A percentile compares a stretch with the other conserved stretches of the same genome.
Evolutionary conservation across 495 filamentous ascomycete species (phyloP).

Genomic region (Aspergillus incahuasiensis): DNA sequence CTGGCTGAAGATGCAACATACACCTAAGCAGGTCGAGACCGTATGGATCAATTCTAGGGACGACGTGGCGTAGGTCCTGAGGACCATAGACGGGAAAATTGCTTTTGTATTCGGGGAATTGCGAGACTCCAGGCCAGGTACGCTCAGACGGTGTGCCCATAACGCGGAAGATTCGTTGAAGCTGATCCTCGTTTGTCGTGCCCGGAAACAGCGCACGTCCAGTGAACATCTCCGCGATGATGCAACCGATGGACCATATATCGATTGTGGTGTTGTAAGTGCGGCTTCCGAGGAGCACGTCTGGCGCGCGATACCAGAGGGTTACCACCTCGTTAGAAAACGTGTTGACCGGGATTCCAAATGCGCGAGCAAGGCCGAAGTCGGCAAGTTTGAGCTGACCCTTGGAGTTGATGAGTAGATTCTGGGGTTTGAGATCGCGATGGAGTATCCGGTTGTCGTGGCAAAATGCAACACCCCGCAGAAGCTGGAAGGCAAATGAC

Average conservation of each 20-base stretch:
- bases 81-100: slow-evolving; percentile 92
- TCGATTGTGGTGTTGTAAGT: slow-evolving; percentile 97
- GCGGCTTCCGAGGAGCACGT: slow-evolving; percentile 82
- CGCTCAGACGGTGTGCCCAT: slow-evolving; percentile 93
- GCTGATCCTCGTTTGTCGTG: slow-evolving; percentile 93
- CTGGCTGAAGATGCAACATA: slow-evolving; percentile 89
- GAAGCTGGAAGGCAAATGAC: slow-evolving; percentile 92
- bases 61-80: slow-evolving; percentile 73
- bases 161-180: slow-evolving; percentile 88
- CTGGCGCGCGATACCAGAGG: slow-evolving; percentile 91
- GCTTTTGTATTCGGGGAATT: slow-evolving; percentile 89
- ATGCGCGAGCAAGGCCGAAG: slow-evolving; percentile 85
- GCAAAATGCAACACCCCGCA: slow-evolving; percentile 90
- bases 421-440: slow-evolving; percentile 90
- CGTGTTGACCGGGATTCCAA: slow-evolving; percentile 95
- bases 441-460: slow-evolving; percentile 93
- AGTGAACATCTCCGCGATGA: slow-evolving; percentile 98
- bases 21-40: slow-evolving; percentile 79
- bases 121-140: slow-evolving; percentile 82
- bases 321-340: slow-evolving; percentile 98
- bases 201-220: slow-evolving; percentile 89
- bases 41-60: slow-evolving; percentile 79
- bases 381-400: slow-evolving; percentile 86
- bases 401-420: slow-evolving; percentile 87
- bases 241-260: slow-evolving; percentile 97